Base-by-base conservation (phyloP, 1,284 basidiomycete genomes). In the Malassezia equina region DNA sequence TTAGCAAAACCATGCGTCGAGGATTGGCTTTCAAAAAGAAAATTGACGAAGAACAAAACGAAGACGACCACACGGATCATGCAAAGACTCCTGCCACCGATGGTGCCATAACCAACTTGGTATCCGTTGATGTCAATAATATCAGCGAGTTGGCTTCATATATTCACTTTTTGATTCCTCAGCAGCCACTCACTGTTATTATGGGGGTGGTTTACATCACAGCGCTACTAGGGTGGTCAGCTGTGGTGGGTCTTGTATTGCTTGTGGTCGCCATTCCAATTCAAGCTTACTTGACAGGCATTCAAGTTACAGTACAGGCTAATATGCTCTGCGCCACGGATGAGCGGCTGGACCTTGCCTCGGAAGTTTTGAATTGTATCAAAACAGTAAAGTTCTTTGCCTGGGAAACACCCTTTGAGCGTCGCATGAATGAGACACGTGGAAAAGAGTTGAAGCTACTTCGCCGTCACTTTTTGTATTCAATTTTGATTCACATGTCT, bases 331-430 rank as follows among this genome's bases (percentile, higher is more conserved):
- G 73, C 25, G 80, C 80, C 4, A 80, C 79, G 2, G 81, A 82
- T 63, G 74, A 74, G 27, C 76, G 81, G 19, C 74, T 82, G 40
- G 77, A 79, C 51, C 67, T 79, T 9, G 77, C 78, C 11, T 79
- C 78, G 28, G 81, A 82, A 62, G 78, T 81, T 36, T 77, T 82
- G 47, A 65, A 73, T 15, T 77, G 78, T 51, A 78, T 81, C 70
- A 79, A 79, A 57, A 76, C 76, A 29, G 75, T 80, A 73, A 85
- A 85, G 74, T 79, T 85, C 61, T 85, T 86, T 61, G 84, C 68
- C n/a, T 71, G 73, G 70, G 73, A 75, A 53, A 56, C 52, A 24
- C 60, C 63, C 24, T 80, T 80, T 64, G 71, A 76, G 43, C 74
- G 75, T 7, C 75, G 77, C 34, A 79, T 81, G 77, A 64, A 72